These are phyloP conservation scores for Wallacemonas collosoma DNA, from an alignment of 208 protist genomes.

Conservation along the genomic window DNA sequence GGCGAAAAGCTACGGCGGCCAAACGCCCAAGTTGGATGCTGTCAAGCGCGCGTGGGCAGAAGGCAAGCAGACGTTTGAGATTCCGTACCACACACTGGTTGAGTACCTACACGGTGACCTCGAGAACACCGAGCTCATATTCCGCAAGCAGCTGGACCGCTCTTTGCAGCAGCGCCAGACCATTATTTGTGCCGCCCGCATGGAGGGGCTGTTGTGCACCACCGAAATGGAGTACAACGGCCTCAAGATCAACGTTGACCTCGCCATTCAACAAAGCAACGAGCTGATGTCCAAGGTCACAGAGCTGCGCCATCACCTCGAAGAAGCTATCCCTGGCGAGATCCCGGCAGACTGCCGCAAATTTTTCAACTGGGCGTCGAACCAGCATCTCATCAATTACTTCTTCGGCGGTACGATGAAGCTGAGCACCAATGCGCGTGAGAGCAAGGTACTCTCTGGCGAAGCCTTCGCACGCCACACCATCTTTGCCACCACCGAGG, in stretches of 20 bases:
- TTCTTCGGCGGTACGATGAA: slow-evolving; percentile 93
- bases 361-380: slow-evolving; percentile 94
- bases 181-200: slow-evolving; percentile 82
- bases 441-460: slow-evolving; percentile 79
- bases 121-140: slow-evolving; percentile 92
- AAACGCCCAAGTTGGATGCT: slow-evolving; percentile 86
- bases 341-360: slow-evolving; percentile 84
- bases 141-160: slow-evolving; percentile 89
- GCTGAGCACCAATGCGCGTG: slow-evolving; percentile 80
- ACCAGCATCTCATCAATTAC: slow-evolving; percentile 82
- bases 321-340: slow-evolving; percentile 74
- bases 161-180: slow-evolving; percentile 78
- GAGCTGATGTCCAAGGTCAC: slow-evolving; percentile 76
- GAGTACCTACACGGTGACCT: slow-evolving; percentile 92
- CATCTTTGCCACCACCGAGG: slow-evolving; percentile 51
- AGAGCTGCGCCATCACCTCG: slow-evolving; percentile 62
- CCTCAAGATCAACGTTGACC: slow-evolving; percentile 87
- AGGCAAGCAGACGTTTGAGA: slow-evolving; percentile 91
- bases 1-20: slow-evolving; percentile 90
- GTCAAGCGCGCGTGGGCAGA: slow-evolving; percentile 91
- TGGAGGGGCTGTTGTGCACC: slow-evolving; percentile 91
- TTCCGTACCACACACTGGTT: slow-evolving; percentile 78
- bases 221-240: slow-evolving; percentile 95
- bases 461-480: slow-evolving; percentile 85
- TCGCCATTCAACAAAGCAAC: slow-evolving; percentile 81